Evolutionary conservation across 2,329 filamentous ascomycete genomes (phyloP).

Genomic region (Colletotrichum viniferum): DNA sequence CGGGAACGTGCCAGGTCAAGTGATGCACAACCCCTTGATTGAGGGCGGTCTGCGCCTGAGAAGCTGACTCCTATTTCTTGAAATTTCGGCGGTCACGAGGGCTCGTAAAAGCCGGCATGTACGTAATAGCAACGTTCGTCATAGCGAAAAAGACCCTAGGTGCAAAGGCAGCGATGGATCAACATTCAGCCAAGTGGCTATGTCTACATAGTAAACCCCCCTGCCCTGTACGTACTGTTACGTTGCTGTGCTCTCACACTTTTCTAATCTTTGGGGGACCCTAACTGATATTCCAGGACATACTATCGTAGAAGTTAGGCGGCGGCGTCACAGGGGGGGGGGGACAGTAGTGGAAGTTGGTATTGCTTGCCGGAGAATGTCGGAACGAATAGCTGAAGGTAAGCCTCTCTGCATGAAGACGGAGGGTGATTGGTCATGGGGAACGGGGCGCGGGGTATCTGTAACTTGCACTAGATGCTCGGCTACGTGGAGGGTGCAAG

Average conservation of each 20-base stretch:
- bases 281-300: not conserved
- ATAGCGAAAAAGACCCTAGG: not conserved
- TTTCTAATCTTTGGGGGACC: not conserved
- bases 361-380: slow-evolving; percentile 15
- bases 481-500: not conserved
- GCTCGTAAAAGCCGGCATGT: not conserved
- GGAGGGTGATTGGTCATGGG: not conserved
- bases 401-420: slow-evolving; percentile 5
- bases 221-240: not conserved
- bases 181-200: slow-evolving; percentile 3
- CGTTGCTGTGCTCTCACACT: not conserved
- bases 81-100: slow-evolving; percentile 2
- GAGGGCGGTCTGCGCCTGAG: not conserved
- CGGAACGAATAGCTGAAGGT: slow-evolving; percentile 7
- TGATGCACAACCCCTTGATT: not conserved
- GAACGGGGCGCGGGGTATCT: slow-evolving; percentile 10
- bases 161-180: not conserved
- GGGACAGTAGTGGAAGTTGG: not conserved
- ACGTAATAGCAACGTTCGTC: slow-evolving; percentile 6
- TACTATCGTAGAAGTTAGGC: not conserved
- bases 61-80: not conserved
- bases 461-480: slow-evolving; percentile 4
- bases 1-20: not conserved
- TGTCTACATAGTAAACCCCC: not conserved
- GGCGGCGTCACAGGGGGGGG: not conserved